Evolutionary conservation across 176 grass and related monocot species (phyloP).

Genomic region (Ananas comosus): DNA sequence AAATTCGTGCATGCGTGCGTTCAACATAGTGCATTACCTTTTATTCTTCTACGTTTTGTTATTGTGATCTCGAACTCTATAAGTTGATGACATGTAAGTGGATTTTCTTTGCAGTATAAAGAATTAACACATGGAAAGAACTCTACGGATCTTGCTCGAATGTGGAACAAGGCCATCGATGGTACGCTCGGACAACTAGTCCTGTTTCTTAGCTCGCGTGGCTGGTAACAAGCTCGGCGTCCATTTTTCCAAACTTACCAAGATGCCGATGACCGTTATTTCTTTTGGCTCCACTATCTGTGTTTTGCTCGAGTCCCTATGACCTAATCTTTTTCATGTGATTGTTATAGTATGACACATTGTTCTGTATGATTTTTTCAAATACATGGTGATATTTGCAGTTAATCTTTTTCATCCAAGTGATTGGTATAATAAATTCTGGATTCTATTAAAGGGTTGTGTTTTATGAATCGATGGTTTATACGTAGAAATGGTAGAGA

Average conservation of each 20-base stretch:
- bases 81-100: background rate
- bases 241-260: background rate
- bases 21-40: background rate
- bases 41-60: background rate
- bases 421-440: background rate
- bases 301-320: background rate
- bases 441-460: background rate
- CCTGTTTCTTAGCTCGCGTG: conserved; percentile 29
- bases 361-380: background rate
- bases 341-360: background rate
- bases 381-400: background rate
- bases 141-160: conserved; percentile 28
- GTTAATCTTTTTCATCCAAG: background rate
- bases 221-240: conserved; percentile 20
- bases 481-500: no score
- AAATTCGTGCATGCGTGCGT: no score
- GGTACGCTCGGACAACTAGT: conserved; percentile 26
- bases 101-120: conserved; percentile 20
- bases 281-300: background rate
- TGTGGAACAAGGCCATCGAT: conserved; percentile 41
- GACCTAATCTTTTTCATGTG: no score
- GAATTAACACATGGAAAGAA: conserved; percentile 5
- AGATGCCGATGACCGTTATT: background rate
- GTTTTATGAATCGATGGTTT: background rate
- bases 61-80: background rate